Evolutionary conservation across 2,329 filamentous ascomycete species (phyloP), one percentile per base, ranked within the genome.

Genomic region (Nemania bipapillata): DNA sequence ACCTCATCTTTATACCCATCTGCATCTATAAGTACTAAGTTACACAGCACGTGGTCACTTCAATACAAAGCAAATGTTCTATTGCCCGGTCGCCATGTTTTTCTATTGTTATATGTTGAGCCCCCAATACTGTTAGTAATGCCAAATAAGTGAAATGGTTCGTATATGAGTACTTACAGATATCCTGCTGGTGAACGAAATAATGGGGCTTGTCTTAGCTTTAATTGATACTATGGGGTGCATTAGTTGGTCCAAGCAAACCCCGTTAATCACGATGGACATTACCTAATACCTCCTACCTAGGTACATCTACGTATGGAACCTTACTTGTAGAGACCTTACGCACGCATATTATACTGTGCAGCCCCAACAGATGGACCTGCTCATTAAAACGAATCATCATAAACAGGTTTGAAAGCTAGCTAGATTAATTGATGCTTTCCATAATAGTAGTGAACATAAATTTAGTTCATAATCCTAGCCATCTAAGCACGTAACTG

Each of bases 61-160:
- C 4, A 9, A 26, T 26, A 15, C 20, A 26, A 50, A 45, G 40
- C 40, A 45, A n/a, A n/a, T 45, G 40, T 17, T 7, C 15, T 3
- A 15, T 45, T n/a, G n/a, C 40, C 40, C 15, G 17, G 63, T 47
- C n/a, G 8, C 40, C 40, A 45, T 7, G 2, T n/a, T 45, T 7
- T n/a, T 45, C 40, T 17, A n/a, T 15, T 45, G 40, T 45, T n/a
- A n/a, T 4, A 17, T 20, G 24, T 32, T 32, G 26, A n/a, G 53
- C 42, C 40, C 35, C 50, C 58, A 20, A 42, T 12, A 40, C 11
- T 53, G 55, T 58, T 49, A 45, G 68, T 66, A 62, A 68, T 65
- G 65, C 53, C 53, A 54, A 50, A 66, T 63, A 64, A 69, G 63
- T 53, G 57, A 37, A 63, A 60, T 62, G 69, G 65, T 65, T 67